Evolutionary conservation across 805 yeast species (phyloP).

Genomic region (Allodekkera sacchari): DNA sequence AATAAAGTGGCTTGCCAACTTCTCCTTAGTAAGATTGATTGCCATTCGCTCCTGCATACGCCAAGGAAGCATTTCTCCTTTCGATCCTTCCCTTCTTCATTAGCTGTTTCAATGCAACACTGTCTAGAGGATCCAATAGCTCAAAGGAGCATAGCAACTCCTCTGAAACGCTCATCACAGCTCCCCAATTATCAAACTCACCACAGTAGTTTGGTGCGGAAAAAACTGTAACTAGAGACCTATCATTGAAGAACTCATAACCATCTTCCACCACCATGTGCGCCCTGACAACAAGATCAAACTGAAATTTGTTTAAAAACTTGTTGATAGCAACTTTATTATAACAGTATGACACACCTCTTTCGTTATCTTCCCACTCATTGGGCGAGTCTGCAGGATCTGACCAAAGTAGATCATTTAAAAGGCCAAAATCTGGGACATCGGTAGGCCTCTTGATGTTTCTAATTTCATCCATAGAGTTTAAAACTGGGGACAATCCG

Average conservation of each 20-base stretch:
- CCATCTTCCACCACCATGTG: conserved; percentile 87
- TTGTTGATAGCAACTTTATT: conserved; percentile 74
- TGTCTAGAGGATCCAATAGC: conserved; percentile 85
- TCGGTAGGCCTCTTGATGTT: conserved; percentile 76
- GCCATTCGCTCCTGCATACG: conserved; percentile 7
- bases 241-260: conserved; percentile 66
- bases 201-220: conserved; percentile 76
- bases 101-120: conserved; percentile 86
- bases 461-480: conserved; percentile 66
- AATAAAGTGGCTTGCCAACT: too few relatives aligned
- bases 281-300: conserved; percentile 76
- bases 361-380: conserved; percentile 84
- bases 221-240: conserved; percentile 64
- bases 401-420: conserved; percentile 74
- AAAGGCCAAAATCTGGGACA: conserved; percentile 74
- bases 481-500: conserved; percentile 69
- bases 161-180: conserved; percentile 94
- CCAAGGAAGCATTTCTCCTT: conserved; percentile 49
- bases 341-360: conserved; percentile 78
- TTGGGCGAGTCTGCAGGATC: conserved; percentile 78
- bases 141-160: conserved; percentile 91
- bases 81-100: conserved; percentile 92
- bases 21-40: conserved; percentile 4
- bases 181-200: conserved; percentile 93
- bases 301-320: conserved; percentile 64